A percentile compares a stretch with the other conserved stretches of the same genome.
Evolutionary conservation across 2,329 filamentous ascomycete genomes (phyloP).

Genomic region (Hymenoscyphus occultus): DNA sequence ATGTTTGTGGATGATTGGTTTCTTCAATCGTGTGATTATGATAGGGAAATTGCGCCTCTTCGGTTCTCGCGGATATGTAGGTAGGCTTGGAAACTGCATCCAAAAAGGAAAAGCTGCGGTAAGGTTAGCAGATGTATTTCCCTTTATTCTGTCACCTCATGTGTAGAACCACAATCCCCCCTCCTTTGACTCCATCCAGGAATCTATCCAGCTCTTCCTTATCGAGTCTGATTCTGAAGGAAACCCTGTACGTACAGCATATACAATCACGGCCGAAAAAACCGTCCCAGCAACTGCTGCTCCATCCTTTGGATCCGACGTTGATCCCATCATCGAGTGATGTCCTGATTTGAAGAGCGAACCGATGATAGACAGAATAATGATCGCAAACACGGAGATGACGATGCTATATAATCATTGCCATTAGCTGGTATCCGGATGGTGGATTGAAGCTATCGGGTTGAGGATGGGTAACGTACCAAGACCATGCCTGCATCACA

Average conservation of each 20-base stretch:
- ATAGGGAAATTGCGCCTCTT: constrained; percentile 78
- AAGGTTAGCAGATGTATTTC: constrained; percentile 2
- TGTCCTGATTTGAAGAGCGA: constrained; percentile 75
- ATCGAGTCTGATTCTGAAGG: background rate
- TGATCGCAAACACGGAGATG: constrained; percentile 62
- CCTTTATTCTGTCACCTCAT: background rate
- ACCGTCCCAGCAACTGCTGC: constrained; percentile 78
- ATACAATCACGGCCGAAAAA: constrained; percentile 84
- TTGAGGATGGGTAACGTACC: constrained; percentile 54
- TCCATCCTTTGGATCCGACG: constrained; percentile 66
- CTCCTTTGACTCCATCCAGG: background rate
- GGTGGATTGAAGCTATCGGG: background rate
- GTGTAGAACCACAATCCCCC: background rate
- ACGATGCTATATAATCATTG: constrained; percentile 60
- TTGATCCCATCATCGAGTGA: constrained; percentile 78
- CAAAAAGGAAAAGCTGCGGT: constrained; percentile 74
- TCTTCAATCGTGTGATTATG: constrained; percentile 20
- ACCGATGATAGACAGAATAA: constrained; percentile 63
- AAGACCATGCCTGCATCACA: constrained; percentile 91
- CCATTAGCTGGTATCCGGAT: constrained; percentile 11
- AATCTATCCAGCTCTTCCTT: background rate
- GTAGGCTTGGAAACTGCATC: constrained; percentile 85
- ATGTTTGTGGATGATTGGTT: background rate
- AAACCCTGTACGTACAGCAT: constrained; percentile 63
- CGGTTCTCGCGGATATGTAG: constrained; percentile 81